Evolutionary conservation across 1,284 basidiomycete species (phyloP).

Genomic region (Boletellus dicymbophilus): DNA sequence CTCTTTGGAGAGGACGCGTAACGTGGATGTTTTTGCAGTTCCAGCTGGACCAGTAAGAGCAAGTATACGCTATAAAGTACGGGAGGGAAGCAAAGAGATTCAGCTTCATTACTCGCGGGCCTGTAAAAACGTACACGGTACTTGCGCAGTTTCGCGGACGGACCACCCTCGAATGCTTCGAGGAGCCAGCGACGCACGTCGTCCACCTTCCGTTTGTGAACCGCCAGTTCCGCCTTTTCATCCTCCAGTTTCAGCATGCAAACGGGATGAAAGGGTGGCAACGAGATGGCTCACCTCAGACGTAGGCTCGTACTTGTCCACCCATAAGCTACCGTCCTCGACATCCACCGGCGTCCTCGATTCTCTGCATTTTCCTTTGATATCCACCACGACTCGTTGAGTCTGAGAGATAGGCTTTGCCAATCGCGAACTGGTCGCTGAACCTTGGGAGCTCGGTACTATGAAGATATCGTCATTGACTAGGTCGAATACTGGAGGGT

Average conservation of each 20-base stretch:
- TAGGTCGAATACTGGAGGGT: constrained; percentile 38
- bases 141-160: constrained; percentile 65
- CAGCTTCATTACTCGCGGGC: neutral
- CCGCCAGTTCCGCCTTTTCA: constrained; percentile 75
- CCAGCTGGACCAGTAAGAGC: constrained; percentile 90
- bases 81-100: neutral
- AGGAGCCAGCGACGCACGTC: constrained; percentile 85
- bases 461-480: constrained; percentile 18
- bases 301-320: constrained; percentile 74
- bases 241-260: neutral
- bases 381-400: constrained; percentile 17
- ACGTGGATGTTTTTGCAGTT: constrained; percentile 86
- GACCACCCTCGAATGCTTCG: constrained; percentile 79
- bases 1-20: constrained; percentile 76
- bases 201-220: constrained; percentile 86
- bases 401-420: constrained; percentile 1
- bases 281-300: constrained; percentile 50
- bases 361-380: constrained; percentile 51
- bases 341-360: neutral
- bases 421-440: neutral
- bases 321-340: constrained; percentile 65
- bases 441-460: constrained; percentile 11
- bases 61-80: constrained; percentile 67
- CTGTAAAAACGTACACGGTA: constrained; percentile 63
- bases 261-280: neutral